A percentile compares a stretch with the other conserved stretches of the same genome.
phyloP scores from a whole-genome alignment of 75 land plant genomes.

The Azolla pinnata region DNA sequence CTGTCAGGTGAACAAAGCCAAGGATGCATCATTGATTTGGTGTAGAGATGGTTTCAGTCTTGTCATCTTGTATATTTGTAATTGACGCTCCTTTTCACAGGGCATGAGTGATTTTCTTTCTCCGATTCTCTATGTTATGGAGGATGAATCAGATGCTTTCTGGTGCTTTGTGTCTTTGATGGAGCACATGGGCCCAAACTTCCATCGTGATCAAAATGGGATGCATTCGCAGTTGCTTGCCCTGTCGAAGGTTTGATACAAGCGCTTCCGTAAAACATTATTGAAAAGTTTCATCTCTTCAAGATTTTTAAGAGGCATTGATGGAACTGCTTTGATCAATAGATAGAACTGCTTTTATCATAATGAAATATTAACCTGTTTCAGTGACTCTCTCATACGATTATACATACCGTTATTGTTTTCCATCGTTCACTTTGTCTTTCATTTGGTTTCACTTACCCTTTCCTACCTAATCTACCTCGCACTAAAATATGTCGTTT shows the following conservation, averaged over 20 bases:
- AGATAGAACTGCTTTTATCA: too few species aligned
- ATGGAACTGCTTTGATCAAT: too few species aligned
- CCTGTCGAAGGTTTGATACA: conserved; percentile 56
- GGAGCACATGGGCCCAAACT: conserved; percentile 94
- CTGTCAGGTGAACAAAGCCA: conserved; percentile 61
- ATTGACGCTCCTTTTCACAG: too few species aligned
- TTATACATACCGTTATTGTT: too few species aligned
- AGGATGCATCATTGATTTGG: not conserved
- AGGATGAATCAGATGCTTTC: conserved; percentile 84
- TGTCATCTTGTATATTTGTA: not conserved
- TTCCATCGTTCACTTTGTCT: too few species aligned
- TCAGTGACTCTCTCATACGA: too few species aligned
- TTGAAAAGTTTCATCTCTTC: not conserved
- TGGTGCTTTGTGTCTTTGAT: conserved; percentile 93
- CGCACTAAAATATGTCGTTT: too few species aligned
- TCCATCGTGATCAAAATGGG: conserved; percentile 95
- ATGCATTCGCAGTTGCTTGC: conserved; percentile 98
- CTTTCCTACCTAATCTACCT: too few species aligned
- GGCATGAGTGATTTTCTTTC: conserved; percentile 97
- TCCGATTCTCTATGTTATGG: conserved; percentile 80
- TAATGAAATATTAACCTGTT: too few species aligned
- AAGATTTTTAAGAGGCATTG: not conserved
- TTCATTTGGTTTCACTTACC: too few species aligned
- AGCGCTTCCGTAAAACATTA: not conserved
- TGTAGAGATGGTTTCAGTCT: not conserved